phyloP scores from a whole-genome alignment of 805 yeast genomes.

The Alloascoidea africana region DNA sequence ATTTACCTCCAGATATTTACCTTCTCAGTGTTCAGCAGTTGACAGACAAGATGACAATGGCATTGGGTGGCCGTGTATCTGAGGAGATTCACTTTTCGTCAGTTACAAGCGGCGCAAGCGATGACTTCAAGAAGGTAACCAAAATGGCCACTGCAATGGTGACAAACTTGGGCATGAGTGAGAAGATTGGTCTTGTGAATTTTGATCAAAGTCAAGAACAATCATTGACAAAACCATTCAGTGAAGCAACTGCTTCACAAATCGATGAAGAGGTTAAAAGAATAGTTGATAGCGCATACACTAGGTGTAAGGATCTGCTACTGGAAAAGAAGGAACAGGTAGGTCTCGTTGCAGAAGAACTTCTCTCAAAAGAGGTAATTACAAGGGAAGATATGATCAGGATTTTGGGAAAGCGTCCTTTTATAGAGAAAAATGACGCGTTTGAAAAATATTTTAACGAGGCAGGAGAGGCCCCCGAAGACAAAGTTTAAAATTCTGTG shows the following conservation, averaged over 20 bases:
- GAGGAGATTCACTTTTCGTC: constrained; percentile 80
- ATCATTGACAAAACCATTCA: constrained; percentile 47
- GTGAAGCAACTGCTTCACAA: constrained; percentile 52
- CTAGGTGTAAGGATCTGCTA: constrained; percentile 40
- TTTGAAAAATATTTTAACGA: constrained; percentile 72
- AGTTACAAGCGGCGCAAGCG: constrained; percentile 86
- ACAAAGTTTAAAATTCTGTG: background rate
- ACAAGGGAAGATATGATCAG: constrained; percentile 72
- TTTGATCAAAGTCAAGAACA: constrained; percentile 39
- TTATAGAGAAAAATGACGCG: constrained; percentile 69
- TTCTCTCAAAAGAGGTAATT: constrained; percentile 58
- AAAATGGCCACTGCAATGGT: constrained; percentile 85
- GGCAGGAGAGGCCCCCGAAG: constrained; percentile 9
- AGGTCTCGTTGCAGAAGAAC: constrained; percentile 58
- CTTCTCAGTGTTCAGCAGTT: constrained; percentile 64
- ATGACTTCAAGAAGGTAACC: constrained; percentile 85
- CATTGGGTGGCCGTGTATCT: constrained; percentile 83
- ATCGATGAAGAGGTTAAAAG: constrained; percentile 60
- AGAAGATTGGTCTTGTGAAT: constrained; percentile 52
- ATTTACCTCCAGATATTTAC: constrained; percentile 80
- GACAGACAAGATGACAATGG: constrained; percentile 80
- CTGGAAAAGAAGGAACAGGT: constrained; percentile 45
- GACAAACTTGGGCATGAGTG: constrained; percentile 73
- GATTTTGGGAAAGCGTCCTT: constrained; percentile 63
- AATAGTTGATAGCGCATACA: constrained; percentile 51